Percentiles rank a stretch among this genome's conserved stretches.
Conservation (phyloP, 2,329 filamentous ascomycete genomes). For the Plenodomus lindquistii region DNA sequence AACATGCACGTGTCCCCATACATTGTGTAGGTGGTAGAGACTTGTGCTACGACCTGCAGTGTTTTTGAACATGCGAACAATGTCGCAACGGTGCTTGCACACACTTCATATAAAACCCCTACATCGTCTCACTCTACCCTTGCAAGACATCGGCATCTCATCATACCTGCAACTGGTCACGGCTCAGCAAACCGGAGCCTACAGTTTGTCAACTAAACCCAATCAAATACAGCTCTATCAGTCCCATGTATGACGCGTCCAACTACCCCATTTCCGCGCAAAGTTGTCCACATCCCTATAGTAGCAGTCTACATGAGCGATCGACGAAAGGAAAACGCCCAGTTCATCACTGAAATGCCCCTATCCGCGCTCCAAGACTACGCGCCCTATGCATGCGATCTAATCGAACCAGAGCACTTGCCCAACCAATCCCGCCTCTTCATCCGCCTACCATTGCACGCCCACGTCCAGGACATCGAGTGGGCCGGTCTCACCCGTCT, state of each 20-base stretch:
- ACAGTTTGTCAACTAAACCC: too few species aligned
- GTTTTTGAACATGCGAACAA: background rate
- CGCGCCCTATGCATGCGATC: background rate
- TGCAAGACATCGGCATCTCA: background rate
- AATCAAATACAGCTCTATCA: background rate
- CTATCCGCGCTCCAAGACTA: background rate
- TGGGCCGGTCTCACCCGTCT: background rate
- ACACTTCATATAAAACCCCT: background rate
- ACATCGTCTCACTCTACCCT: background rate
- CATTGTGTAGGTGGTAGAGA: background rate
- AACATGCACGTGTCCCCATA: background rate
- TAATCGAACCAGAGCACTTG: background rate
- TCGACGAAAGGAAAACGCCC: background rate
- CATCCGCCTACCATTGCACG: background rate
- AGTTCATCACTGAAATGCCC: background rate
- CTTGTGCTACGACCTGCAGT: background rate
- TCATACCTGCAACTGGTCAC: background rate
- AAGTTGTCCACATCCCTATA: background rate
- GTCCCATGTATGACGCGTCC: background rate
- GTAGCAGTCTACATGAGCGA: background rate
- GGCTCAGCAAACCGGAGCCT: background rate
- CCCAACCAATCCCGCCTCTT: background rate
- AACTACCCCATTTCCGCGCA: too few species aligned
- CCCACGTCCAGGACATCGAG: background rate
- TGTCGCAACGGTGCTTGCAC: background rate